Evolutionary conservation across 805 yeast genomes (phyloP).

Genomic region (Metschnikowia rubicola): DNA sequence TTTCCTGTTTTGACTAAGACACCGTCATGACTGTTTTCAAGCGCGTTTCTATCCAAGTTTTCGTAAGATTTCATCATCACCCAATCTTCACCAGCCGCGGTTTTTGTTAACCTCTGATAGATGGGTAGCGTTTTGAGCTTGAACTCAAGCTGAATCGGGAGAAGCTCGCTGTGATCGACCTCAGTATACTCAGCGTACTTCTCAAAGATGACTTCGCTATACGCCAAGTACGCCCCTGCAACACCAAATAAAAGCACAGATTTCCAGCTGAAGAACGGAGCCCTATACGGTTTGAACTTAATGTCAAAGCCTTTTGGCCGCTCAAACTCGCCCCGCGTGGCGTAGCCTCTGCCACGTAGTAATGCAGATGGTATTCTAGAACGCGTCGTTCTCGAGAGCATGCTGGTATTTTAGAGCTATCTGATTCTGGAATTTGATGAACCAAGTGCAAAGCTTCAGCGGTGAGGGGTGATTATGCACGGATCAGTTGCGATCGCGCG

Average conservation of each 20-base stretch:
- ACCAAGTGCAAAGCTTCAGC: no score
- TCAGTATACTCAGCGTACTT: slow-evolving; percentile 26
- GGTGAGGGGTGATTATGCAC: no score
- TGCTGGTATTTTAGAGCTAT: no score
- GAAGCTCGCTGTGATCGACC: slow-evolving; percentile 20
- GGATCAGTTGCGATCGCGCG: no score
- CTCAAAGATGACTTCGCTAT: slow-evolving; percentile 30
- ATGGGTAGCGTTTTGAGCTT: slow-evolving; percentile 49
- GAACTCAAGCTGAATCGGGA: slow-evolving; percentile 41
- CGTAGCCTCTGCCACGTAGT: not conserved
- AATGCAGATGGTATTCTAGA: not conserved
- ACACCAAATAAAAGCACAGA: slow-evolving; percentile 22
- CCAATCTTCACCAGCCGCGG: slow-evolving; percentile 46
- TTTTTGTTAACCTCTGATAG: slow-evolving; percentile 42
- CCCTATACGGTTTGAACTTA: slow-evolving; percentile 5
- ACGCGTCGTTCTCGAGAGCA: no score
- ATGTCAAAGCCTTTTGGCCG: slow-evolving; percentile 6
- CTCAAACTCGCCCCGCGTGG: slow-evolving; percentile 9
- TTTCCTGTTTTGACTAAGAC: slow-evolving; percentile 2
- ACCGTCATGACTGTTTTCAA: slow-evolving; percentile 18
- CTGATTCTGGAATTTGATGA: no score
- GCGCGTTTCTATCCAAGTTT: slow-evolving; percentile 37
- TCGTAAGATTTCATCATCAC: slow-evolving; percentile 44
- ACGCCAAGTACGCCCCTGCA: slow-evolving; percentile 33
- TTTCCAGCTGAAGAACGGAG: slow-evolving; percentile 16